Conservation (phyloP, 2,329 filamentous ascomycete species). For the Trichoderma koningii region DNA sequence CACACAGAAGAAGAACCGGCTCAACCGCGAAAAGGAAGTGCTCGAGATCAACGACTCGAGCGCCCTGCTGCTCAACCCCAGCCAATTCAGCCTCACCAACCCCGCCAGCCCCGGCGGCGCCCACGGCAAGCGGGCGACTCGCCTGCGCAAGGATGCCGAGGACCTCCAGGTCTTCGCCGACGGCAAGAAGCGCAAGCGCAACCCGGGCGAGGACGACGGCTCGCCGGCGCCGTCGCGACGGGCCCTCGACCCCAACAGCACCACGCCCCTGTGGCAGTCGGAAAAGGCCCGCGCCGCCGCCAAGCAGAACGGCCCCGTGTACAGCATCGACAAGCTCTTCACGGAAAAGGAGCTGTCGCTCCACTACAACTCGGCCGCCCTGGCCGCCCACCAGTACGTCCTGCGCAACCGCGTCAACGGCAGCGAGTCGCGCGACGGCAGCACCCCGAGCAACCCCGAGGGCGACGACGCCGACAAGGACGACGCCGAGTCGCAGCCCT, state of each 20-base stretch:
- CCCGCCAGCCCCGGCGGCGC: slow-evolving; percentile 64
- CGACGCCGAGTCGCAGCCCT: slow-evolving; percentile 49
- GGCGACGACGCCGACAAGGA: slow-evolving; percentile 53
- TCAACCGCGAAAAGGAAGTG: slow-evolving; percentile 67
- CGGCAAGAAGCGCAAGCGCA: slow-evolving; percentile 64
- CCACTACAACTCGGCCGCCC: slow-evolving; percentile 63
- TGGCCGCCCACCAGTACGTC: slow-evolving; percentile 64
- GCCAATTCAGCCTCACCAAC: slow-evolving; percentile 67
- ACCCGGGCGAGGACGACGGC: slow-evolving; percentile 61
- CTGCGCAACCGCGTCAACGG: slow-evolving; percentile 59
- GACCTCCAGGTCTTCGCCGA: slow-evolving; percentile 58
- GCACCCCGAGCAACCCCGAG: slow-evolving; percentile 55
- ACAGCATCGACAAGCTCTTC: slow-evolving; percentile 70
- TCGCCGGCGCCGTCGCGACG: slow-evolving; percentile 62
- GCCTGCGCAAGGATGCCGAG: slow-evolving; percentile 62
- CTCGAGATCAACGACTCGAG: slow-evolving; percentile 68
- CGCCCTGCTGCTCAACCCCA: slow-evolving; percentile 66
- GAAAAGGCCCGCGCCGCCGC: slow-evolving; percentile 57
- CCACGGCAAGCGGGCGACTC: slow-evolving; percentile 64
- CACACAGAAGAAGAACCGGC: slow-evolving; percentile 63
- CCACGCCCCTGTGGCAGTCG: slow-evolving; percentile 63
- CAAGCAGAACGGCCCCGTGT: slow-evolving; percentile 61
- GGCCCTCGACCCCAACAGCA: slow-evolving; percentile 57
- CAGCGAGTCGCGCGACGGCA: slow-evolving; percentile 54
- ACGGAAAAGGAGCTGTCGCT: slow-evolving; percentile 69